Base-by-base conservation (phyloP, 2,329 filamentous ascomycete genomes). In the Clarireedia homoeocarpa region DNA sequence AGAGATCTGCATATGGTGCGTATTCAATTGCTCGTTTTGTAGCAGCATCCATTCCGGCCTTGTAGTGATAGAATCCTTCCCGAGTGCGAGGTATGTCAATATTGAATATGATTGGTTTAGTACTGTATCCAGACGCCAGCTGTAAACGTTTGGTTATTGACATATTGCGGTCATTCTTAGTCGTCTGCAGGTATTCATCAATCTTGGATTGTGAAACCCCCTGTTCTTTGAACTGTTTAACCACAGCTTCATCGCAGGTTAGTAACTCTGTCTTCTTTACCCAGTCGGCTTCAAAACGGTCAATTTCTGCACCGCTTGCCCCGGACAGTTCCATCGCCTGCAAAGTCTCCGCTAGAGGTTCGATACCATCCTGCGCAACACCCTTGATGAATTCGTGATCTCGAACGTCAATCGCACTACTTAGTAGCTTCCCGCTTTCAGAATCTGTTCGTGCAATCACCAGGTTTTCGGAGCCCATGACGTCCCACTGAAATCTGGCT, bases 301-400 rank as follows among this genome's bases (percentile, higher is more conserved):
- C 89, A 55, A 99, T 90, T 67, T 96, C 91, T 1, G 82, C 71
- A 0, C 89, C 88, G 0, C 82, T 74, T 0, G 89, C 89, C 38
- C 94, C 94, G 36, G 80, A 74, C 53, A 85, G 76, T 69, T 99
- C 94, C 90, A 97, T 96, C 24, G 80, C 81, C 69, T 96, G 92
- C 36, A 99, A 77, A 0, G 86, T 89, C 71, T 97, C 94, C 20
- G 92, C 88, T 4, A 97, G 77, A 2, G 91, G 88, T 63, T 90
- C 86, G 7, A 84, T 77, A n/a, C 85, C 77, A 10, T 78, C 71
- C 63, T 94, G 86, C 0, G 88, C 81, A 3, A 95, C 83, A 54
- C 92, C 92, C 24, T 95, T 85, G 67, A 99, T 96, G 74, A 92
- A 97, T 72, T 97, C 92, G 71, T 99, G 94, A 69, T 99, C 94